Conservation (phyloP, 805 yeast species). For the Maudiozyma serrabonitensis region DNA sequence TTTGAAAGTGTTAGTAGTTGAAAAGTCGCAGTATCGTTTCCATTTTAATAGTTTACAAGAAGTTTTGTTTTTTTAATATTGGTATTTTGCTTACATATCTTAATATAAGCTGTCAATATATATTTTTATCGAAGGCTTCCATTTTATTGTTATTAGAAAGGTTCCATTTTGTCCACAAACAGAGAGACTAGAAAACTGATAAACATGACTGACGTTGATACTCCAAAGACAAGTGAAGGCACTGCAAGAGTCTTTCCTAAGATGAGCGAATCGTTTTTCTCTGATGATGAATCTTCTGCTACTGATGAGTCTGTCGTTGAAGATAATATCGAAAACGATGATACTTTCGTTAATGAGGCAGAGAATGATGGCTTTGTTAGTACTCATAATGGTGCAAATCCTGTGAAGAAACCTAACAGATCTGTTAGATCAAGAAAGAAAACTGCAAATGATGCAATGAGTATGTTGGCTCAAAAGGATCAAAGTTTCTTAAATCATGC, state of each 20-base stretch:
- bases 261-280: constrained; percentile 21
- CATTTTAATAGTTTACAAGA: no score
- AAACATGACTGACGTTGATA: constrained; percentile 14
- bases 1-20: no score
- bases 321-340: constrained; percentile 22
- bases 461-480: constrained; percentile 36
- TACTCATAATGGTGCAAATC: background rate
- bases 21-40: no score
- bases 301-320: constrained; percentile 28
- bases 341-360: constrained; percentile 17
- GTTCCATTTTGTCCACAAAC: no score
- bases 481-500: constrained; percentile 25
- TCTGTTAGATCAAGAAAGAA: constrained; percentile 8
- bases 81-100: no score
- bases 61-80: no score
- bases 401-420: background rate
- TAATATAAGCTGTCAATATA: no score
- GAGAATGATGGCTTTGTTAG: constrained; percentile 16
- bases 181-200: background rate
- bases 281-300: constrained; percentile 26
- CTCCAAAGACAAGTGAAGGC: constrained; percentile 17
- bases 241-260: constrained; percentile 18
- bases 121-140: no score
- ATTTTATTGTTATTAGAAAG: no score
- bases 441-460: constrained; percentile 13